A percentile compares a stretch with the other conserved stretches of the same genome.
Conservation (phyloP, 2,329 filamentous ascomycete genomes). For the Colletotrichum godetiae region DNA sequence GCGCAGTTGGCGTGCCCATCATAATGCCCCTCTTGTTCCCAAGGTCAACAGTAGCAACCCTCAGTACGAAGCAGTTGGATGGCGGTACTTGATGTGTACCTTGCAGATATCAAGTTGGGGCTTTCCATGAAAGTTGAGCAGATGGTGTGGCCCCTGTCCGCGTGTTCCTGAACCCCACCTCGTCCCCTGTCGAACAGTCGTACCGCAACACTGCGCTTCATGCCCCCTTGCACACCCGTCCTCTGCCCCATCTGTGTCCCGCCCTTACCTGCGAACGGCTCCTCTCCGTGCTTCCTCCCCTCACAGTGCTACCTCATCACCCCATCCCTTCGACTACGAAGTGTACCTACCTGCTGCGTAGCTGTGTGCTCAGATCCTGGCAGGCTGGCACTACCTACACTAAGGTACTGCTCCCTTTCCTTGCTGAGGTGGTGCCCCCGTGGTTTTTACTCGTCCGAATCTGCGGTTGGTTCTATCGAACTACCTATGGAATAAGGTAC, state of each 20-base stretch:
- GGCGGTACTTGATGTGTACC: background rate
- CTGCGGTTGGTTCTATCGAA: background rate
- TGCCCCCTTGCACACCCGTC: conserved; percentile 29
- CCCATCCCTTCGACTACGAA: too few relatives aligned
- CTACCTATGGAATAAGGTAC: background rate
- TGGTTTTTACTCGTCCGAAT: background rate
- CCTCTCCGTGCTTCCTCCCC: background rate
- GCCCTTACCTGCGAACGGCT: conserved; percentile 9
- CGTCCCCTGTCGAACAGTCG: background rate
- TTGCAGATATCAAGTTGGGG: background rate
- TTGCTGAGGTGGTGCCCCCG: background rate
- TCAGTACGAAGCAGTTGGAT: too few relatives aligned
- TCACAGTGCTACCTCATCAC: background rate
- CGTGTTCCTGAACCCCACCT: background rate
- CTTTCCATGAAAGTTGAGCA: background rate
- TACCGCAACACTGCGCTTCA: conserved; percentile 23
- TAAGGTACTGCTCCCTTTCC: background rate
- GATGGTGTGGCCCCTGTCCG: background rate
- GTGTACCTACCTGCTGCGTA: too few relatives aligned
- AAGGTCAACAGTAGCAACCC: background rate
- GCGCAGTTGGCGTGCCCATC: background rate
- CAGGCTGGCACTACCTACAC: background rate
- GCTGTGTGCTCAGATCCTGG: too few relatives aligned
- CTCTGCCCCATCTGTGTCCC: background rate
- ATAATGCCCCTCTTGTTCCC: background rate